phyloP scores from a whole-genome alignment of 176 grass and related monocot genomes.

The Leersia perrieri region DNA sequence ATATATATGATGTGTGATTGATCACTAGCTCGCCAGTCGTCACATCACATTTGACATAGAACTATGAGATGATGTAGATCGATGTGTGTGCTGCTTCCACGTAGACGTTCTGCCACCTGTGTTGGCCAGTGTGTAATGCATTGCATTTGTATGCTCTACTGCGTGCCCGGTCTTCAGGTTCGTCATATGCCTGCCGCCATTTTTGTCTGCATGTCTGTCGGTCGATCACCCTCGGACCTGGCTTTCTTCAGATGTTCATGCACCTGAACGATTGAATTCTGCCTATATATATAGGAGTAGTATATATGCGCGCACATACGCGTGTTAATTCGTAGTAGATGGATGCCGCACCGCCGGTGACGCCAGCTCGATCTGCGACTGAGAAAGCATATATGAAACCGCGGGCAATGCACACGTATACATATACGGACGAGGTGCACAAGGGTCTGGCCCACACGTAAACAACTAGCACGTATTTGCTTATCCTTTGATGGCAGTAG shows the following conservation, averaged over 20 bases:
- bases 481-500: too few relatives aligned
- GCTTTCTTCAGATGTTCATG: conserved; percentile 15
- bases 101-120: background rate
- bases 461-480: background rate
- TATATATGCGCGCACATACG: background rate
- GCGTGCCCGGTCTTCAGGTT: background rate
- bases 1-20: background rate
- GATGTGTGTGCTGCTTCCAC: background rate
- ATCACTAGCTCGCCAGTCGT: background rate
- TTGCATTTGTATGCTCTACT: background rate
- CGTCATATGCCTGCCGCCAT: conserved; percentile 11
- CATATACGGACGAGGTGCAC: background rate
- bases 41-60: background rate
- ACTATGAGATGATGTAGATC: background rate
- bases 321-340: conserved; percentile 15
- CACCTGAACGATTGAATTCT: conserved; percentile 17
- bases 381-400: conserved; percentile 30
- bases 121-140: background rate
- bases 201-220: conserved; percentile 26
- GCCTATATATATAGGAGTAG: too few relatives aligned
- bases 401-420: background rate
- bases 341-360: background rate
- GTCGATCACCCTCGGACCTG: background rate
- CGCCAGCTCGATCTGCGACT: background rate
- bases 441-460: background rate